phyloP scores from a whole-genome alignment of 2,329 filamentous ascomycete species.

The Davidsoniella eucalypti region DNA sequence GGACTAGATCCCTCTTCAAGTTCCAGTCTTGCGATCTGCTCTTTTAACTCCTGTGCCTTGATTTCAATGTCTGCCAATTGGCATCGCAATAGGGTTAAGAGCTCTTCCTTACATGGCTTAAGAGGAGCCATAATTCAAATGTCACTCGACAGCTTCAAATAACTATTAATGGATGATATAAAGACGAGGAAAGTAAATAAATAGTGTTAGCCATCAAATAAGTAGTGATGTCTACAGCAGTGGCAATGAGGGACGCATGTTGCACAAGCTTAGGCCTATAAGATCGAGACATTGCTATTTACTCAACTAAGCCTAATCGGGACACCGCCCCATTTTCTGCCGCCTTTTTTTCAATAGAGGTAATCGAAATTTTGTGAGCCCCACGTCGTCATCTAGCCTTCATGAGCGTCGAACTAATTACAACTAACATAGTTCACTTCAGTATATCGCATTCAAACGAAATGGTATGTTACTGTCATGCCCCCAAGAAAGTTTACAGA shows the following conservation, averaged over 20 bases:
- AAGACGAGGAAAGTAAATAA: too few species aligned
- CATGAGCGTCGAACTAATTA: too few species aligned
- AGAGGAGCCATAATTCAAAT: too few species aligned
- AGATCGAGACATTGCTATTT: constrained; percentile 3
- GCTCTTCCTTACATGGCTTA: constrained; percentile 22
- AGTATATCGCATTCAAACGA: background rate
- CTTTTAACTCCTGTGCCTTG: background rate
- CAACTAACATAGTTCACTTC: too few species aligned
- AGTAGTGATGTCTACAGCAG: too few species aligned
- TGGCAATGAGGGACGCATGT: background rate
- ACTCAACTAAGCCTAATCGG: too few species aligned
- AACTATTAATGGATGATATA: background rate
- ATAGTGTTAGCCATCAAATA: too few species aligned
- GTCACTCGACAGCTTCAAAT: too few species aligned
- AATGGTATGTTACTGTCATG: constrained; percentile 2
- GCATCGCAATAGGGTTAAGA: constrained; percentile 20
- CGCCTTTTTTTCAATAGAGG: too few species aligned
- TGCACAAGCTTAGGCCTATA: constrained; percentile 12
- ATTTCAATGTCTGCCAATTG: background rate
- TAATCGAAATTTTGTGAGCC: constrained; percentile 3
- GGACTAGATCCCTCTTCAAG: background rate
- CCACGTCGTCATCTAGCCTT: background rate
- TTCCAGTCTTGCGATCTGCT: background rate
- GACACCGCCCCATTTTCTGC: too few species aligned
- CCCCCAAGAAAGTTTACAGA: too few species aligned